These are phyloP conservation scores for Tolypocladium tropicale DNA, from an alignment of 2,329 filamentous ascomycete species.

Conservation along the genomic window DNA sequence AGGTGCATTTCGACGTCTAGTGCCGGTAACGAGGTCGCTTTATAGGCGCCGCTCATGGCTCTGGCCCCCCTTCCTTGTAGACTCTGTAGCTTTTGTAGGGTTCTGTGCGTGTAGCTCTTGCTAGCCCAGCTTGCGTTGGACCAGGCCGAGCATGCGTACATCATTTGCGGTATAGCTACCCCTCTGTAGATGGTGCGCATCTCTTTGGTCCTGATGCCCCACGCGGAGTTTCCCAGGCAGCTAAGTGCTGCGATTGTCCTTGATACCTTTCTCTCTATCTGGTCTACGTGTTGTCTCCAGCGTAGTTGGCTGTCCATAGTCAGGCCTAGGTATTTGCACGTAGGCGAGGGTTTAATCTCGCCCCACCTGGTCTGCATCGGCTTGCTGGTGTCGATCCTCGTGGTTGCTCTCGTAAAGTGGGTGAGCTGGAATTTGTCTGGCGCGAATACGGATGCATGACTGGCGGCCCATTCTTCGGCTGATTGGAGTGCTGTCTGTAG, in stretches of 20 bases:
- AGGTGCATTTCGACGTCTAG: background rate
- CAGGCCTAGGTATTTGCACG: background rate
- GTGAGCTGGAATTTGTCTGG: background rate
- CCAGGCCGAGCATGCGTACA: background rate
- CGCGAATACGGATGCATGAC: background rate
- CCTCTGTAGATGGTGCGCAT: background rate
- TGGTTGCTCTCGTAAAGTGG: background rate
- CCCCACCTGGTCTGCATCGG: background rate
- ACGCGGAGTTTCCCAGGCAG: background rate
- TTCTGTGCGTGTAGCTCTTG: background rate
- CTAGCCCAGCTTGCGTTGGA: background rate
- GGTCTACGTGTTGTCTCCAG: background rate
- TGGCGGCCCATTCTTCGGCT: background rate
- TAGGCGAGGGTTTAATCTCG: background rate
- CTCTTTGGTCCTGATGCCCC: background rate
- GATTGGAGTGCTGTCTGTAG: background rate
- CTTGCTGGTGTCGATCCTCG: background rate
- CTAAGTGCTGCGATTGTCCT: background rate
- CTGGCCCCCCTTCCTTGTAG: background rate
- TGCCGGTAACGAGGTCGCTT: background rate
- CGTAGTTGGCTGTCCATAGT: background rate
- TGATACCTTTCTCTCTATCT: background rate
- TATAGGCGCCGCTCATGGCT: background rate
- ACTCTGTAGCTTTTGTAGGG: background rate
- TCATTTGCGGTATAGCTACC: background rate